Conservation (phyloP, 257 asterid genomes). For the Nicotiana otophora region DNA sequence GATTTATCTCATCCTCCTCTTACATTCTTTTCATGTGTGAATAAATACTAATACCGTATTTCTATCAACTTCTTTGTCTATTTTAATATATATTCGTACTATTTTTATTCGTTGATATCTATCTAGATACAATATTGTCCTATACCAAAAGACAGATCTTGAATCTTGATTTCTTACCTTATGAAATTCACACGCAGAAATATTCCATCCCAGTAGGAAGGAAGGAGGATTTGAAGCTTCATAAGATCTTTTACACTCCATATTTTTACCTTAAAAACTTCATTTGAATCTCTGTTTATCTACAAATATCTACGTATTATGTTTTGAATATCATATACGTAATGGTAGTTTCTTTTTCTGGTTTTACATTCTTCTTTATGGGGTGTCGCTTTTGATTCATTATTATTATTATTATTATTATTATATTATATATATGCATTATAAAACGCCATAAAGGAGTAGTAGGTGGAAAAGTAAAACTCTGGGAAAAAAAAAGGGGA, state of each 20-base stretch:
- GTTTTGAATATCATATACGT: neutral
- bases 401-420: neutral
- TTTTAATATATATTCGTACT: too few relatives aligned
- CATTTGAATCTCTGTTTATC: neutral
- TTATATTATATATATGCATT: neutral
- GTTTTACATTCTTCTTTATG: neutral
- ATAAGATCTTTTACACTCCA: neutral
- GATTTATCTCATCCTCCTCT: conserved; percentile 6
- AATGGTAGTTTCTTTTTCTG: neutral
- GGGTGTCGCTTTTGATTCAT: neutral
- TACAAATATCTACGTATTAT: neutral
- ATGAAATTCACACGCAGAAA: neutral
- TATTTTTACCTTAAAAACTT: neutral
- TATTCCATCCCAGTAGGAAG: neutral
- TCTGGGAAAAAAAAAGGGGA: neutral
- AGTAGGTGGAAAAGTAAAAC: conserved; percentile 6
- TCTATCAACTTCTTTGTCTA: neutral
- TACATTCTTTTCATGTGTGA: neutral
- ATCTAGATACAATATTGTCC: neutral
- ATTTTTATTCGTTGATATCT: neutral
- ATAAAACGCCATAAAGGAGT: neutral
- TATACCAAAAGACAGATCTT: neutral
- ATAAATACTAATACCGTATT: neutral
- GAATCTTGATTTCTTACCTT: neutral
- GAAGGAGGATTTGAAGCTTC: neutral